Evolutionary conservation across 1,139 yeast genomes (phyloP), one percentile per base, ranked within the genome.

Genomic region (Kazachstania sp.): DNA sequence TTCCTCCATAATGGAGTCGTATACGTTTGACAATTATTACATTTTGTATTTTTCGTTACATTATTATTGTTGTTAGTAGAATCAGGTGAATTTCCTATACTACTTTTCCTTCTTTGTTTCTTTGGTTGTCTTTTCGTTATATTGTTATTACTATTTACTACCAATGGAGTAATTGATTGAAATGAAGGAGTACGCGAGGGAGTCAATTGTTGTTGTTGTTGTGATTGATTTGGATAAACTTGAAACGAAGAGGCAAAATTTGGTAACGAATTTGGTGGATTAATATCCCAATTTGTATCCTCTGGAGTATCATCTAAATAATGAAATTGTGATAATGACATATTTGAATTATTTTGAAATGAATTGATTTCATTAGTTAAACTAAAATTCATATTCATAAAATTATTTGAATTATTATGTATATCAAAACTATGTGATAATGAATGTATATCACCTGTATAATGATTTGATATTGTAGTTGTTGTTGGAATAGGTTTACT

Each of bases 1-100:
- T 97, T 74, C 61, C 98, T 76, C 97, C 97, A 90, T 39, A 92
- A 71, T 2, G 98, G 97, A 0, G 98, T 90, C 5, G 95, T 90
- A 59, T 79, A 86, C 1, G 98, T 90, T 58, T 83, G 82, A 67
- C 98, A 90, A 68, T 92, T 92, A 23, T 92, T 81, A 65, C 97
- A 90, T 30, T 54, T 54, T 4, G 40, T 45, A 15, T 28, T 37
- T 6, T 37, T 37, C n/a, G n/a, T n/a, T n/a, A n/a, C n/a, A n/a
- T n/a, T n/a, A n/a, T n/a, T n/a, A n/a, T n/a, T n/a, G n/a, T 23
- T 23, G 8, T 23, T 23, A 23, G 6, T 23, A 7, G 28, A 23
- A 16, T 32, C 32, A 2, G 28, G 34, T 15, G 39, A 35, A 32
- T 32, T 32, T 7, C 20, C 36, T 15, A 20, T 19, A 18, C 28